Evolutionary conservation across 2,329 filamentous ascomycete species (phyloP).

Genomic region (Trichoderma oligosporum): DNA sequence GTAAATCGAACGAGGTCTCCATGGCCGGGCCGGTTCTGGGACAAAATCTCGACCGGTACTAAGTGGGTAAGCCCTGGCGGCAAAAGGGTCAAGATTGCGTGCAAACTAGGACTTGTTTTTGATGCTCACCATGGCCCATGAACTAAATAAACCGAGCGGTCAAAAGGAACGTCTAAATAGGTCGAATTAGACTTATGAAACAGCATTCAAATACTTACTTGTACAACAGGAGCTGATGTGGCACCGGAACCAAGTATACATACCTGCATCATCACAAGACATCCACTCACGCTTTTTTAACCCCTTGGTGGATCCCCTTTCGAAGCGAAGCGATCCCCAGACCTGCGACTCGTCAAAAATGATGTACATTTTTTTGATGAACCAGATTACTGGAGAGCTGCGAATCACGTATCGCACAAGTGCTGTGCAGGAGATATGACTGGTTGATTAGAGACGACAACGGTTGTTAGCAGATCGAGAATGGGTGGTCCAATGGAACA

Average conservation of each 20-base stretch:
- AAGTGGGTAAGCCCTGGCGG: slow-evolving; percentile 3
- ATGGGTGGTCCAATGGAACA: slow-evolving; percentile 10
- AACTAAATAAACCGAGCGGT: neutral
- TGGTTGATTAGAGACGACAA: slow-evolving; percentile 17
- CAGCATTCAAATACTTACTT: neutral
- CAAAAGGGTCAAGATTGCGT: neutral
- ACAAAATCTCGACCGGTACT: neutral
- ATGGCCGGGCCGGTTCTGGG: slow-evolving; percentile 1
- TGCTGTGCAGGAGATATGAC: slow-evolving; percentile 18
- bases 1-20: neutral
- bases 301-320: slow-evolving; percentile 13
- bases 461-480: slow-evolving; percentile 13
- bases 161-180: neutral
- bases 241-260: no score
- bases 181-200: neutral
- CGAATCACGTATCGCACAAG: slow-evolving; percentile 16
- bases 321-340: neutral
- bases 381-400: slow-evolving; percentile 15
- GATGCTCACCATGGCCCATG: neutral
- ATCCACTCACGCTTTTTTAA: neutral
- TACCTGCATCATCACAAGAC: neutral
- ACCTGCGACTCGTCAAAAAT: slow-evolving; percentile 19
- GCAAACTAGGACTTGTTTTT: neutral
- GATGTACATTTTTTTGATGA: slow-evolving; percentile 21
- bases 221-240: slow-evolving; percentile 5